phyloP scores from a whole-genome alignment of 2,329 filamentous ascomycete species.

The Metarhizium rileyi region DNA sequence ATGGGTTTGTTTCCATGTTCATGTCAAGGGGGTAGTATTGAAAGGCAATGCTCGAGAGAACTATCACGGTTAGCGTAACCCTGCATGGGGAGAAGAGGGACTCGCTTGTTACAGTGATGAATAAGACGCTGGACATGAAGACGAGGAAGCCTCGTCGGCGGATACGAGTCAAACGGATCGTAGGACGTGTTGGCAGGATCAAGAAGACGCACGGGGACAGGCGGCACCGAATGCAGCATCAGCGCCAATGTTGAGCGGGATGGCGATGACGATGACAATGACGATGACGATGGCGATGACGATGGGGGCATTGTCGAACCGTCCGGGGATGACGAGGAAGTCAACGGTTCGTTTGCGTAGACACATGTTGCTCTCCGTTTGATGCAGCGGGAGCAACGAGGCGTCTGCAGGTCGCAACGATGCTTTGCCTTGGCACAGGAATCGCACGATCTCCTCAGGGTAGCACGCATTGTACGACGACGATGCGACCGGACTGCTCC shows the following conservation, averaged over 20 bases:
- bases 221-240: neutral
- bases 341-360: constrained; percentile 45
- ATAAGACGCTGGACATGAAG: constrained; percentile 45
- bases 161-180: constrained; percentile 49
- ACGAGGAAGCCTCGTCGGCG: constrained; percentile 39
- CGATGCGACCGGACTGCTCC: neutral
- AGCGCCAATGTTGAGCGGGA: neutral
- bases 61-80: constrained; percentile 19
- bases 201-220: neutral
- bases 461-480: constrained; percentile 34
- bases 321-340: constrained; percentile 12
- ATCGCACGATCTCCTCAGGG: constrained; percentile 47
- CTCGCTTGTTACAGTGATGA: constrained; percentile 36
- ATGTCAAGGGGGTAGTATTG: constrained; percentile 50
- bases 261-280: neutral
- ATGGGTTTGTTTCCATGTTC: constrained; percentile 42
- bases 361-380: constrained; percentile 37
- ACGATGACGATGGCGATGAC: neutral
- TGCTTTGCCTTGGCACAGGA: constrained; percentile 47
- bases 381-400: constrained; percentile 44
- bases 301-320: neutral
- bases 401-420: constrained; percentile 44
- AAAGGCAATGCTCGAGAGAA: constrained; percentile 47
- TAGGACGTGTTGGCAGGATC: constrained; percentile 25
- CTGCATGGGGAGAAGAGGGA: neutral